Percentiles rank a stretch among this genome's conserved stretches.
Evolutionary conservation across 352 stramenopile genomes (phyloP).

Genomic region (Aphanomyces invadans): DNA sequence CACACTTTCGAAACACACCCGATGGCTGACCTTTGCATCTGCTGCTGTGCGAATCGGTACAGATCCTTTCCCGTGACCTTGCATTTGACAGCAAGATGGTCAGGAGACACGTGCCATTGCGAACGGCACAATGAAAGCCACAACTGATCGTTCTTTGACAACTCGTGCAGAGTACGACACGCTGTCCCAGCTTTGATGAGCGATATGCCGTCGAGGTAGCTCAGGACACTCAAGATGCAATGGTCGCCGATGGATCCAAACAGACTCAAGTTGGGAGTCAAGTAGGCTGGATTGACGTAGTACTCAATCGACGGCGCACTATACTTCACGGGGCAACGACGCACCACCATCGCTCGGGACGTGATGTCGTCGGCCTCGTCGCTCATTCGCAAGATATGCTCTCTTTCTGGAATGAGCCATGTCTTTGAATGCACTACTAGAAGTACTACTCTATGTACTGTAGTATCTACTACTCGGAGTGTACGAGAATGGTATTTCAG

Average conservation of each 20-base stretch:
- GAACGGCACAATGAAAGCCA: constrained; percentile 59
- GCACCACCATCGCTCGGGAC: neutral
- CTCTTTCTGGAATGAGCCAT: neutral
- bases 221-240: constrained; percentile 33
- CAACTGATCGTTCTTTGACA: constrained; percentile 50
- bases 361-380: neutral
- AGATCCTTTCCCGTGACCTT: constrained; percentile 62
- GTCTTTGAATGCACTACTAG: too few relatives aligned
- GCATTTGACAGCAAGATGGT: constrained; percentile 41
- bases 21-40: neutral
- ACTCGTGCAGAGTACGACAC: constrained; percentile 43
- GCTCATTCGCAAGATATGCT: neutral
- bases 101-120: constrained; percentile 70
- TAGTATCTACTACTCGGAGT: too few relatives aligned
- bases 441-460: neutral
- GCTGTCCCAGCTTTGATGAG: constrained; percentile 49
- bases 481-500: too few relatives aligned
- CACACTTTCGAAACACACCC: neutral
- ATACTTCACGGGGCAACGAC: neutral
- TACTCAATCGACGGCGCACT: neutral
- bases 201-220: constrained; percentile 60
- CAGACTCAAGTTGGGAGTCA: neutral
- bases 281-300: neutral
- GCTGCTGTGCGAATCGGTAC: constrained; percentile 60
- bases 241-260: neutral